Conservation (phyloP, 352 stramenopile genomes). For the Blastocystis sp. region DNA sequence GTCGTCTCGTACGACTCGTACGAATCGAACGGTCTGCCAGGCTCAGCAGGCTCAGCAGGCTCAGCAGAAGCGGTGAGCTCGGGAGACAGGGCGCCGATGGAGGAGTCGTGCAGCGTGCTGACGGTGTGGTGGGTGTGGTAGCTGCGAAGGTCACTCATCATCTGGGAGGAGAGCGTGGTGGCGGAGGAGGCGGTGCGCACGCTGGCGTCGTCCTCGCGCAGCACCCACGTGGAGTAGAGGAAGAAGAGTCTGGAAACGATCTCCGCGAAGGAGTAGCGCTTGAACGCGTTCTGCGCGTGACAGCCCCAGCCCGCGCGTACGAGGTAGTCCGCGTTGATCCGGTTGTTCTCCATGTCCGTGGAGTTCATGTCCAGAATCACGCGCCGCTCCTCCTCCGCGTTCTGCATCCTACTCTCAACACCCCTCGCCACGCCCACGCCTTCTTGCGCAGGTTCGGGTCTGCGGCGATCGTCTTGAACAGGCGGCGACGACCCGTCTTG, state of each 20-base stretch:
- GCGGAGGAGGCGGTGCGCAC: background rate
- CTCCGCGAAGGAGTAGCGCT: background rate
- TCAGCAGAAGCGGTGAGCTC: background rate
- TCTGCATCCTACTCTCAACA: background rate
- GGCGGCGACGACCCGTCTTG: slow-evolving; percentile 25
- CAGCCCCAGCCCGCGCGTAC: background rate
- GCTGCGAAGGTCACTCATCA: slow-evolving; percentile 2
- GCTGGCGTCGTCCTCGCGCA: slow-evolving; percentile 21
- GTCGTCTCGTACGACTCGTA: background rate
- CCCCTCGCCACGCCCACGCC: background rate
- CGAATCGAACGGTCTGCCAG: background rate
- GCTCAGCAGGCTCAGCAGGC: no score
- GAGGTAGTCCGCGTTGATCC: slow-evolving; percentile 21
- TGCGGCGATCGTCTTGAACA: slow-evolving; percentile 61
- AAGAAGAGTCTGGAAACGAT: slow-evolving; percentile 37
- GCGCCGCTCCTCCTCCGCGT: slow-evolving; percentile 49
- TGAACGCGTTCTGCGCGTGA: slow-evolving; percentile 12
- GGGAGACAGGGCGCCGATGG: slow-evolving; percentile 17
- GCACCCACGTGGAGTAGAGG: slow-evolving; percentile 47
- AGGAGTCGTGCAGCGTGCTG: slow-evolving; percentile 49
- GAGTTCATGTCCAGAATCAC: slow-evolving; percentile 63
- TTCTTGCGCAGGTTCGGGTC: slow-evolving; percentile 57
- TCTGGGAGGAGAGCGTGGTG: background rate
- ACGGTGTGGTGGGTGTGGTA: slow-evolving; percentile 40
- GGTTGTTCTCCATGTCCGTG: slow-evolving; percentile 56